phyloP scores from a whole-genome alignment of 169 alveolate genomes.

The Eimeria falciformis region DNA sequence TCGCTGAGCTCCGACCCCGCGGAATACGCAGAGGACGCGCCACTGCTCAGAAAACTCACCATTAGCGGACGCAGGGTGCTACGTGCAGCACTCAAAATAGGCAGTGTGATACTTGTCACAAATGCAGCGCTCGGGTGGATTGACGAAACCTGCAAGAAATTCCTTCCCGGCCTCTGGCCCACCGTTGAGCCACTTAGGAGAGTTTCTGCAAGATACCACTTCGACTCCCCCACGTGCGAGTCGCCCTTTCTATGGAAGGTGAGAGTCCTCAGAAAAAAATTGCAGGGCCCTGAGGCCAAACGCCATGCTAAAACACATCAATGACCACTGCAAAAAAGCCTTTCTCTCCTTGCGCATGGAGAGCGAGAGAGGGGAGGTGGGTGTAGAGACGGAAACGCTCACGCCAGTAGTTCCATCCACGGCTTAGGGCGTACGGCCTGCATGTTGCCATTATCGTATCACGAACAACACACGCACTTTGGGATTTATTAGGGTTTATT shows the following conservation, averaged over 20 bases:
- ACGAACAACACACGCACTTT: too few relatives aligned
- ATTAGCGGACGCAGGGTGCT: conserved; percentile 14
- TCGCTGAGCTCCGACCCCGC: background rate
- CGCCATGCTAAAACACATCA: too few relatives aligned
- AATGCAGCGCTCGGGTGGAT: conserved; percentile 68
- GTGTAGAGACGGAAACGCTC: too few relatives aligned
- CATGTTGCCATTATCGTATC: too few relatives aligned
- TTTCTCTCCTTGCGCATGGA: too few relatives aligned
- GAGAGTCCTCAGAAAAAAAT: background rate
- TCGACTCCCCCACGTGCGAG: background rate
- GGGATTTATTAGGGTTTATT: too few relatives aligned
- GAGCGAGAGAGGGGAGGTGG: too few relatives aligned
- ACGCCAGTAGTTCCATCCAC: too few relatives aligned
- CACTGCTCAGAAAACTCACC: background rate
- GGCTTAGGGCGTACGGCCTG: too few relatives aligned
- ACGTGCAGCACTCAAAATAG: background rate
- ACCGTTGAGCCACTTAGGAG: background rate
- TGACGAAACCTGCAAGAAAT: conserved; percentile 57
- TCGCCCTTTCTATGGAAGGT: conserved; percentile 60
- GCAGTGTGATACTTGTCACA: conserved; percentile 60
- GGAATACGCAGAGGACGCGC: background rate
- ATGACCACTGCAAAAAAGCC: too few relatives aligned
- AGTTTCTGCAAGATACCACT: conserved; percentile 37
- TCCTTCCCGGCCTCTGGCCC: conserved; percentile 46
- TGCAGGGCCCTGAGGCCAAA: too few relatives aligned